A percentile compares a stretch with the other conserved stretches of the same genome.
Conservation (phyloP, 208 protist species). For the Leishmania lainsoni region DNA sequence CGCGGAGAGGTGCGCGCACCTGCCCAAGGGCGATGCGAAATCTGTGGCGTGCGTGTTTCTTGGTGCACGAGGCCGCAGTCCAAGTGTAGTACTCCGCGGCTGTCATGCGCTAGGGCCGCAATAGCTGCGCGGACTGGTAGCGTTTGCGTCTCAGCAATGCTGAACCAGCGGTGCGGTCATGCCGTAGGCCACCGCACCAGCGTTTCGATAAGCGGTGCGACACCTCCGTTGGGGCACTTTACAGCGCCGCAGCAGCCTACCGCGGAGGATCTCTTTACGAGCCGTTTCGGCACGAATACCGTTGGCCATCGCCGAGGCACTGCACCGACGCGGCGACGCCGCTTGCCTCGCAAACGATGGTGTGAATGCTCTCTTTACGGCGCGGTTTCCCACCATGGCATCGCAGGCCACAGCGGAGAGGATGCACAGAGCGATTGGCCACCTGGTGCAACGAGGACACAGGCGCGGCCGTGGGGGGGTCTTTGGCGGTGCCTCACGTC, state of each 20-base stretch:
- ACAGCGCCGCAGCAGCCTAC: background rate
- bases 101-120: background rate
- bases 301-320: background rate
- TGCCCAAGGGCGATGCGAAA: background rate
- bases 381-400: background rate
- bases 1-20: background rate
- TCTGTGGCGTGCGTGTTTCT: background rate
- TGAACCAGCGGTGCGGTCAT: background rate
- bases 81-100: background rate
- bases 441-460: no score
- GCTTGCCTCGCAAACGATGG: background rate
- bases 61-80: background rate
- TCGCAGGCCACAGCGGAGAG: background rate
- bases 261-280: conserved; percentile 2
- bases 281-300: background rate
- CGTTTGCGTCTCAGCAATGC: background rate
- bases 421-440: no score
- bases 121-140: background rate
- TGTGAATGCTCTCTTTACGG: background rate
- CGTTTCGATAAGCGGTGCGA: background rate
- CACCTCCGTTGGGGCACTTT: background rate
- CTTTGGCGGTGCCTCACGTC: conserved; percentile 1
- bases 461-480: conserved; percentile 5
- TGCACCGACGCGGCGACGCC: background rate
- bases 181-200: background rate